Base-by-base conservation (phyloP, 768 basidiomycete genomes). In the Pluteus cervinus region DNA sequence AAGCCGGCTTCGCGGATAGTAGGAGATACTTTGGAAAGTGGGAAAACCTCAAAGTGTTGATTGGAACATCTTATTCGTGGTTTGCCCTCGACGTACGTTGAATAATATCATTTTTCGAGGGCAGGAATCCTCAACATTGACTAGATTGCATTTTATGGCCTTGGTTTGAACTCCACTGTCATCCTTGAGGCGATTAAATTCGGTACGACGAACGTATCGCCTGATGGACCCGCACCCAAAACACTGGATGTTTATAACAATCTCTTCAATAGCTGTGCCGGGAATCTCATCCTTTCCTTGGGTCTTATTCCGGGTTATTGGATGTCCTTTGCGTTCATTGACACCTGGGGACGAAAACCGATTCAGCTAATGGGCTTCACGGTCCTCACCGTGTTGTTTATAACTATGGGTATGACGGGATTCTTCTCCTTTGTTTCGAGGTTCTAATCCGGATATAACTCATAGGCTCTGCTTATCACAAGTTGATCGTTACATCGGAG, bases 291-390 rank as follows among this genome's bases (percentile, higher is more conserved):
- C 15, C 15, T 26, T 30, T 18, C 30, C 21, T 24, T 22, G 5
- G 29, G 11, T 30, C 7, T 29, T 10, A n/a, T n/a, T n/a, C n/a
- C 25, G 79, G 79, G 82, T 7, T 85, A 86, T 63, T 87, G 81
- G 51, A 76, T 65, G 6, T 67, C 82, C 1, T 60, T 86, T 26
- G 53, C 87, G 24, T 75, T 75, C 2, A 80, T 86, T 41, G 86
- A 87, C 59, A 72, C 71, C 37, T 68, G 85, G 7, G 84, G 85
- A 0, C 71, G 86, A 14, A 87, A 86, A 49, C 66, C 67, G 57
- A 86, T 88, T 43, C 86, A 88, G 50, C 62, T 86, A 14, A 75
- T 79, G 50, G 86, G 86, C 2, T 87, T 87, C 70, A 49, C 85
- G 24, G 50, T 80, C 47, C 65, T 76, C 12, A 79, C 76, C 1